Percentiles rank a stretch among this genome's conserved stretches.
phyloP scores from a whole-genome alignment of 495 filamentous ascomycete species.

The Pseudotulostoma volvatum region DNA sequence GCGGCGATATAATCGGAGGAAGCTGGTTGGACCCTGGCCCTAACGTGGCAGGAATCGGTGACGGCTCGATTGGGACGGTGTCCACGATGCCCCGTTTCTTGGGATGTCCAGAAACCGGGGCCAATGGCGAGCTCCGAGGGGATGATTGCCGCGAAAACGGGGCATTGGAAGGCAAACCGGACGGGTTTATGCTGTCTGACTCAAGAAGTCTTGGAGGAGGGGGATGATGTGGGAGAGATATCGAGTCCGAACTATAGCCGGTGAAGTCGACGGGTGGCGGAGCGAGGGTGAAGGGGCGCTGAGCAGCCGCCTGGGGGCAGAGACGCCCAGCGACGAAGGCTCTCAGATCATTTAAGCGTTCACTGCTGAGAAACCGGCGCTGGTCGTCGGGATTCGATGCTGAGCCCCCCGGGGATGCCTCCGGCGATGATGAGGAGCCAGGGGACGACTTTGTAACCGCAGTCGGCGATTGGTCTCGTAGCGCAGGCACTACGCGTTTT shows the following conservation, averaged over 20 bases:
- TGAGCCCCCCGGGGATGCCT: constrained; percentile 27
- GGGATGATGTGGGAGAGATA: constrained; percentile 24
- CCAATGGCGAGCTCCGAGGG: constrained; percentile 12
- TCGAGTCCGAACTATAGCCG: constrained; percentile 22
- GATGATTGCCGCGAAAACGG: constrained; percentile 27
- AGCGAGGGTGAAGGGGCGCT: constrained; percentile 8
- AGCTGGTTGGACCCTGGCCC: constrained; percentile 29
- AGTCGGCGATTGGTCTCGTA: constrained; percentile 37
- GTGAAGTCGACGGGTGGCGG: constrained; percentile 36
- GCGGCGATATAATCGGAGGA: constrained; percentile 28
- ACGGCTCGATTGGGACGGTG: constrained; percentile 12
- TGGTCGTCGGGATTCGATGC: constrained; percentile 45
- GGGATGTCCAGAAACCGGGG: constrained; percentile 11
- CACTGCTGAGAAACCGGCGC: constrained; percentile 27
- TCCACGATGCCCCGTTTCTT: constrained; percentile 31
- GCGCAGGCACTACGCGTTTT: constrained; percentile 83
- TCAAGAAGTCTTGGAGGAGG: constrained; percentile 26
- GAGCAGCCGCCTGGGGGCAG: constrained; percentile 14
- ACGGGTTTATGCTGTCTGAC: constrained; percentile 17
- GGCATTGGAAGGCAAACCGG: constrained; percentile 16
- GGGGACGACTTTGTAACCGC: constrained; percentile 28
- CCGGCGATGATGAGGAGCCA: constrained; percentile 28
- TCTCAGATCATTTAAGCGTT: constrained; percentile 21
- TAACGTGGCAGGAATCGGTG: constrained; percentile 16
- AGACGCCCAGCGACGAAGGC: constrained; percentile 12